Base-by-base conservation (phyloP, 768 basidiomycete species). In the Candolleomyces eurysporus region DNA sequence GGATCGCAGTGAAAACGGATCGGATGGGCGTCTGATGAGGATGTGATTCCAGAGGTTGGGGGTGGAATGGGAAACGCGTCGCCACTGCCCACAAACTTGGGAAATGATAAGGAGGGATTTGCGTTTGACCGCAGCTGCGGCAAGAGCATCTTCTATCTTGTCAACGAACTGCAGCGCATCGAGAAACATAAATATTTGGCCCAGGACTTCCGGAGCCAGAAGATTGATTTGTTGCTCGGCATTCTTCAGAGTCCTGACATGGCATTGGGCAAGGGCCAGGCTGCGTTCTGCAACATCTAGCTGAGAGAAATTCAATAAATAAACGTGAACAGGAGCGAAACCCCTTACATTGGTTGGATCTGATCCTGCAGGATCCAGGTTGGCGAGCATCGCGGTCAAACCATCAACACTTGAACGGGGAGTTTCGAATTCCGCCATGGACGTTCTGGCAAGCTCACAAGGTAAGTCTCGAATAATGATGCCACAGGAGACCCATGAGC, bases 51-150 rank as follows among this genome's bases (percentile, higher is more conserved):
- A 63, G 3, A 63, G 59, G 30, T 30, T 36, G 4, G 54, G 62
- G 13, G 62, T 60, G 39, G 62, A 48, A 14, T 60, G 48, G n/a
- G 42, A 42, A 9, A 63, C 21, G n/a, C 48, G 48, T 17, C 62
- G 62, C 62, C 62, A 63, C 8, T 54, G 52, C 8, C 59, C 53
- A 17, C 48, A 57, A 21, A 63, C 62, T 46, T 63, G 59, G 30
- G 59, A 54, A 10, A 63, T 42, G 31, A 48, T 53, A 39, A 60
- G 43, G 16, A 51, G 58, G 56, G 19, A 43, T 63, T 31, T 50
- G 54, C 22, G 40, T 60, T 39, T 63, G 58, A 40, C 31, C 54
- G 36, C 36, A 42, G 31, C 49, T 45, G 42, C 46, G 36, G 17
- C 13, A 60, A 36, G 57, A 57, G 45, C 59, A 60, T 57, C 48